Evolutionary conservation across 768 basidiomycete species (phyloP).

Genomic region (Hypsizygus marmoreus): DNA sequence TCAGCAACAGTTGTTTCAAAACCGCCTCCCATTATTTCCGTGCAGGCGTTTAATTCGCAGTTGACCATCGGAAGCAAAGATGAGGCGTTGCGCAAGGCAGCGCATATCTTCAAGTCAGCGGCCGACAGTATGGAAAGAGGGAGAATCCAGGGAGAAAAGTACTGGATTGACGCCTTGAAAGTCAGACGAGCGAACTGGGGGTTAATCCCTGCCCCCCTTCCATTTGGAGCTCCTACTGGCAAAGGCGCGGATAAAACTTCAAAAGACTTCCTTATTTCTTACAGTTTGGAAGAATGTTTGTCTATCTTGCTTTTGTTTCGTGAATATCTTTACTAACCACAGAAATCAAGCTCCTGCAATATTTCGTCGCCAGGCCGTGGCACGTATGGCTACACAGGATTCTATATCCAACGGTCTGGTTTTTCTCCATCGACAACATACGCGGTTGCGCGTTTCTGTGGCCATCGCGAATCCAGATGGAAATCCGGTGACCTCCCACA

Average conservation of each 20-base stretch:
- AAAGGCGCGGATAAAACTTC: constrained; percentile 81
- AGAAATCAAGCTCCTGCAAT: constrained; percentile 53
- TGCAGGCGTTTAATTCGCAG: constrained; percentile 73
- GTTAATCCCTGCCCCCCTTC: constrained; percentile 76
- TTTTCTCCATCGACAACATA: constrained; percentile 66
- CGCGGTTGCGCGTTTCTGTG: constrained; percentile 64
- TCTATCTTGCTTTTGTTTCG: constrained; percentile 14
- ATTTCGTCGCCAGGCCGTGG: constrained; percentile 73
- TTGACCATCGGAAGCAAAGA: constrained; percentile 80
- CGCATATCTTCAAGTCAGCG: constrained; percentile 68
- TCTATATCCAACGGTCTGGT: constrained; percentile 44
- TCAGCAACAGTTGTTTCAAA: constrained; percentile 69
- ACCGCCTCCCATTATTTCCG: constrained; percentile 62
- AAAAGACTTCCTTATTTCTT: constrained; percentile 80
- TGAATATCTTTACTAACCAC: constrained; percentile 4
- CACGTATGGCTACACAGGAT: constrained; percentile 57
- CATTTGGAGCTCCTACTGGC: constrained; percentile 65
- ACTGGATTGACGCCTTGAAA: constrained; percentile 82
- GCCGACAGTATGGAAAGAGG: constrained; percentile 69
- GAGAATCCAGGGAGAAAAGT: constrained; percentile 63
- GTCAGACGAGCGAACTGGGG: constrained; percentile 81
- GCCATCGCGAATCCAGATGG: constrained; percentile 35
- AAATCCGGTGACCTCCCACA: constrained; percentile 33
- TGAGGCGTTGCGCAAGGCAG: constrained; percentile 73
- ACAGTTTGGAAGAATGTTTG: constrained; percentile 82